phyloP scores from a whole-genome alignment of 2,329 filamentous ascomycete genomes.

The Epichloe hybrida region DNA sequence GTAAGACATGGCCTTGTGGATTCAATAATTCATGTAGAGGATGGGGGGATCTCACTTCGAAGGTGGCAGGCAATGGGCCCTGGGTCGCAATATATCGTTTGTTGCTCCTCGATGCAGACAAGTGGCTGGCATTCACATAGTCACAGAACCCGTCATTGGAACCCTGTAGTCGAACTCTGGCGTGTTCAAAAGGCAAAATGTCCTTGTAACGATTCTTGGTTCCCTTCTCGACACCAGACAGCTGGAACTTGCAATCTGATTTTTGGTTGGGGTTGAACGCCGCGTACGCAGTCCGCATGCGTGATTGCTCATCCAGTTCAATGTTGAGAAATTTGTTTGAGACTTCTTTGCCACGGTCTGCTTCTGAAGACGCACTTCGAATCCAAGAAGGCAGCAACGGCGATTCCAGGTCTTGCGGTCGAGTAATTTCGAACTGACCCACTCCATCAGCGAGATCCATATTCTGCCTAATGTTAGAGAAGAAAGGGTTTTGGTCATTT shows the following conservation, averaged over 20 bases:
- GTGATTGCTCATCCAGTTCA: constrained; percentile 71
- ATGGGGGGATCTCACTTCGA: constrained; percentile 49
- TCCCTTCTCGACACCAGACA: constrained; percentile 90
- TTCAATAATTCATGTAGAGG: neutral
- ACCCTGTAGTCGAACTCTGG: constrained; percentile 65
- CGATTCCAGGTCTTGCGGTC: constrained; percentile 32
- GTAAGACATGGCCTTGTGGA: neutral
- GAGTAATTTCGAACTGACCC: constrained; percentile 55
- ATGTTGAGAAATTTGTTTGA: constrained; percentile 75
- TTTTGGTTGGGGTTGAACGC: constrained; percentile 29
- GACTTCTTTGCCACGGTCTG: constrained; percentile 65
- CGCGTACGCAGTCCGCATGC: constrained; percentile 72
- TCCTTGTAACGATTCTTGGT: constrained; percentile 96
- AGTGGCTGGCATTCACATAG: constrained; percentile 88
- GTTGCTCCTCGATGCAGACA: constrained; percentile 67
- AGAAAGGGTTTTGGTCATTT: constrained; percentile 73
- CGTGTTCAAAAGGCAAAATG: constrained; percentile 91
- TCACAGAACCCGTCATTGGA: constrained; percentile 61
- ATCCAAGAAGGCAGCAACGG: constrained; percentile 65
- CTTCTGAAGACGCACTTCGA: constrained; percentile 47
- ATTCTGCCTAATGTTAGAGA: constrained; percentile 90
- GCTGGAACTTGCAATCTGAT: constrained; percentile 39
- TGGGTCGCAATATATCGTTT: constrained; percentile 95
- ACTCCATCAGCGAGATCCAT: constrained; percentile 91
- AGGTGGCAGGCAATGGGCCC: constrained; percentile 83